Conservation (phyloP, 2,329 filamentous ascomycete species). For the Verticillium dahliae region DNA sequence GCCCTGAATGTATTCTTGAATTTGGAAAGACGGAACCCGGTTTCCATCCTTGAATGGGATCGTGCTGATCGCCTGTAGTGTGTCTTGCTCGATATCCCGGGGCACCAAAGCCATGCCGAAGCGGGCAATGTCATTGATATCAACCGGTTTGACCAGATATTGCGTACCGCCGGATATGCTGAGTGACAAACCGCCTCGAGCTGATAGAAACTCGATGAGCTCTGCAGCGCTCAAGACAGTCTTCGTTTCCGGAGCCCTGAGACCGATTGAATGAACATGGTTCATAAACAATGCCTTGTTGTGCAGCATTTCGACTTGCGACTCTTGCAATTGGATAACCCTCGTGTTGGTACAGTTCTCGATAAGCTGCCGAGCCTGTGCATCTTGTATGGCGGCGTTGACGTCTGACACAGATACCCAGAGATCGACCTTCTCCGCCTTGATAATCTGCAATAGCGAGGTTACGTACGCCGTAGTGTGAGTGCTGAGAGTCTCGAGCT, state of each 20-base stretch:
- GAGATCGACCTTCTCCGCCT: conserved; percentile 55
- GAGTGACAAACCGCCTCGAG: neutral
- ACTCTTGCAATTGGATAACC: conserved; percentile 46
- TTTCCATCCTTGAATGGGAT: neutral
- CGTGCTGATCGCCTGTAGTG: neutral
- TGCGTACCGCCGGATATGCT: conserved; percentile 18
- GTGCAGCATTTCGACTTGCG: conserved; percentile 51
- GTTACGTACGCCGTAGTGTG: conserved; percentile 40
- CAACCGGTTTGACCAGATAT: conserved; percentile 63
- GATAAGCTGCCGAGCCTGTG: conserved; percentile 53
- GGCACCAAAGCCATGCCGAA: conserved; percentile 62
- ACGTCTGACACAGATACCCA: conserved; percentile 73
- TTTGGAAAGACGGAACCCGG: conserved; percentile 46
- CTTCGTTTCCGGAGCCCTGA: conserved; percentile 46
- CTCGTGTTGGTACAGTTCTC: conserved; percentile 51
- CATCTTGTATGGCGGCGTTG: conserved; percentile 59
- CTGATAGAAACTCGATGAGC: conserved; percentile 26
- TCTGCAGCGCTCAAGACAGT: conserved; percentile 43
- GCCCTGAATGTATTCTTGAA: conserved; percentile 60
- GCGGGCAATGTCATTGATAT: conserved; percentile 52
- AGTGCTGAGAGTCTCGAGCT: neutral
- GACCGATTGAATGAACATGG: conserved; percentile 29
- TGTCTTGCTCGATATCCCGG: conserved; percentile 36
- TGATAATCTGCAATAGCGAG: conserved; percentile 51
- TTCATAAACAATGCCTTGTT: conserved; percentile 61